Evolutionary conservation across 257 asterid genomes (phyloP).

Genomic region (Solanum bulbocastanum): DNA sequence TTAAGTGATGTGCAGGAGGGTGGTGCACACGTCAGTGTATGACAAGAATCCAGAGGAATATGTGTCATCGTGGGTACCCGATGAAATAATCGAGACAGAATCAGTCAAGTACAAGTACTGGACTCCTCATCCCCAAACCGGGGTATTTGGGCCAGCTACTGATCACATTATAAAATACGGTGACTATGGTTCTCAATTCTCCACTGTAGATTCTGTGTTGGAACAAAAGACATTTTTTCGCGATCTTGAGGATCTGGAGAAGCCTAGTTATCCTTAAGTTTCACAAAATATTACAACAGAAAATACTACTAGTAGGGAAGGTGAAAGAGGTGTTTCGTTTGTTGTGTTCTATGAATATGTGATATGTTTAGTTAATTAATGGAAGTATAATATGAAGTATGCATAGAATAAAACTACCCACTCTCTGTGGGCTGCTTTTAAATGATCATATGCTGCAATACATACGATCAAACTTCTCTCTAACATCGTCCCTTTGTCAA

Average conservation of each 20-base stretch:
- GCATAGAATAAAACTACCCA: neutral
- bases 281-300: neutral
- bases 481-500: neutral
- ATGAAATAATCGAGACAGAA: constrained; percentile 30
- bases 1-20: constrained; percentile 33
- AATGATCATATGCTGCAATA: neutral
- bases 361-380: neutral
- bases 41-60: constrained; percentile 79
- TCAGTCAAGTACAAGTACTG: constrained; percentile 50
- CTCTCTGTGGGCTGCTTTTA: neutral
- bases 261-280: constrained; percentile 17
- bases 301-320: neutral
- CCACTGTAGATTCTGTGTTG: constrained; percentile 41
- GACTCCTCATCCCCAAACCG: constrained; percentile 84
- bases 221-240: constrained; percentile 86
- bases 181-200: neutral
- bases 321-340: neutral
- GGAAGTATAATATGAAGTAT: neutral
- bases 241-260: constrained; percentile 68
- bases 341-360: neutral
- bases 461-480: neutral
- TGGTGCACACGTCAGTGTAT: constrained; percentile 62
- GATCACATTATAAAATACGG: constrained; percentile 16
- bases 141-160: constrained; percentile 69
- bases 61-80: constrained; percentile 39